These are phyloP conservation scores for Artemisia annua DNA, from an alignment of 129 eudicot genomes.

Conservation along the genomic window DNA sequence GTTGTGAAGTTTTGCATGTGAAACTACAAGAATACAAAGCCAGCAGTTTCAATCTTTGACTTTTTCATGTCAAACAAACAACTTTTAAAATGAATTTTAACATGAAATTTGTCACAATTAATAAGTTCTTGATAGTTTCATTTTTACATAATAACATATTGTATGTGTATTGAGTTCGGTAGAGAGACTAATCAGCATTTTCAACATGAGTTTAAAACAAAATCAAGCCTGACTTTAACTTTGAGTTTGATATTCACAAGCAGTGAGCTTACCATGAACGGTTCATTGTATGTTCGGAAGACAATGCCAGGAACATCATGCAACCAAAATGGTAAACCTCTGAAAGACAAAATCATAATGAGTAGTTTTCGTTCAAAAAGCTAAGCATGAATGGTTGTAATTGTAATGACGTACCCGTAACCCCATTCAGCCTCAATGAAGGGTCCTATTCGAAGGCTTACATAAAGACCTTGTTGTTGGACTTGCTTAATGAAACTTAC, in stretches of 20 bases:
- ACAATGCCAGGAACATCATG: conserved; percentile 86
- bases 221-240: too few species aligned
- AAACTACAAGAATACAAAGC: conserved; percentile 33
- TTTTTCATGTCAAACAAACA: conserved; percentile 20
- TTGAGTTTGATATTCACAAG: too few species aligned
- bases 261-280: conserved; percentile 79
- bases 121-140: background rate
- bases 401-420: conserved; percentile 55
- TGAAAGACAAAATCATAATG: conserved; percentile 24
- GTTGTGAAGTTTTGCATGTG: conserved; percentile 76
- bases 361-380: background rate
- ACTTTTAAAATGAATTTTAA: background rate
- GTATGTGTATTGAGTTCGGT: too few species aligned
- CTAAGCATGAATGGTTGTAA: background rate
- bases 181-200: too few species aligned
- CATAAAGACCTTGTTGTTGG: conserved; percentile 85
- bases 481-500: conserved; percentile 78
- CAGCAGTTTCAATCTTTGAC: conserved; percentile 1
- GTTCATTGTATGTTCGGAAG: conserved; percentile 73
- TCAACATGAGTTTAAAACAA: too few species aligned
- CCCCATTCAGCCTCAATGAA: conserved; percentile 87
- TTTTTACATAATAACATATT: background rate
- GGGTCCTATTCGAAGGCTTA: conserved; percentile 81
- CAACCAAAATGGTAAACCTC: conserved; percentile 94
- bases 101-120: background rate